Conservation (phyloP, 176 grass and related monocot genomes). For the Avena sativa region DNA sequence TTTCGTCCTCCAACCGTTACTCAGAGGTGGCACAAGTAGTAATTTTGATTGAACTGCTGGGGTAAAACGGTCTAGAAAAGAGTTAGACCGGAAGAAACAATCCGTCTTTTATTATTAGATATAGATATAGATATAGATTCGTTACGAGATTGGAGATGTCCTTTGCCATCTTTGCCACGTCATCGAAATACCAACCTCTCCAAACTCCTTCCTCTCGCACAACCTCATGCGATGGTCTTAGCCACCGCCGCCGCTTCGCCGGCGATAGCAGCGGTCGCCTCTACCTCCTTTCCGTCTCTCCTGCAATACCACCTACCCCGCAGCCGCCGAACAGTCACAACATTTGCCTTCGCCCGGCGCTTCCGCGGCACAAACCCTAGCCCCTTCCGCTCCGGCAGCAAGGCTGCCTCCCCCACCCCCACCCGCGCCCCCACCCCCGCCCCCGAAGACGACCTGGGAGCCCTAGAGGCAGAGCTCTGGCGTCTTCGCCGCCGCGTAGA, state of each 20-base stretch:
- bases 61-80: too few relatives aligned
- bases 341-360: slow-evolving; percentile 37
- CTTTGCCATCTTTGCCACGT: background rate
- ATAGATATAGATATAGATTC: too few relatives aligned
- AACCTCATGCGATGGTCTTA: slow-evolving; percentile 7
- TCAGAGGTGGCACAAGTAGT: too few relatives aligned
- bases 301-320: background rate
- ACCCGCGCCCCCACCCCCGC: background rate
- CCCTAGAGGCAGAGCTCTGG: slow-evolving; percentile 45
- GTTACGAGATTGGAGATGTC: too few relatives aligned
- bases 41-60: too few relatives aligned
- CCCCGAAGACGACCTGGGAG: background rate
- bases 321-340: background rate
- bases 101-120: too few relatives aligned
- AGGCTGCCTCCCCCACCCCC: background rate
- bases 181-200: background rate
- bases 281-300: background rate
- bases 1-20: too few relatives aligned
- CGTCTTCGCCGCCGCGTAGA: slow-evolving; percentile 52
- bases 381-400: slow-evolving; percentile 23
- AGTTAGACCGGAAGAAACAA: too few relatives aligned
- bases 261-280: background rate
- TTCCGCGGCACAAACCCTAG: slow-evolving; percentile 42
- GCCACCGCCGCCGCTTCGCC: background rate
- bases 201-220: slow-evolving; percentile 8